phyloP scores from a whole-genome alignment of 192 early-diverging fungal genomes.

The Chytriomyces hyalinus region DNA sequence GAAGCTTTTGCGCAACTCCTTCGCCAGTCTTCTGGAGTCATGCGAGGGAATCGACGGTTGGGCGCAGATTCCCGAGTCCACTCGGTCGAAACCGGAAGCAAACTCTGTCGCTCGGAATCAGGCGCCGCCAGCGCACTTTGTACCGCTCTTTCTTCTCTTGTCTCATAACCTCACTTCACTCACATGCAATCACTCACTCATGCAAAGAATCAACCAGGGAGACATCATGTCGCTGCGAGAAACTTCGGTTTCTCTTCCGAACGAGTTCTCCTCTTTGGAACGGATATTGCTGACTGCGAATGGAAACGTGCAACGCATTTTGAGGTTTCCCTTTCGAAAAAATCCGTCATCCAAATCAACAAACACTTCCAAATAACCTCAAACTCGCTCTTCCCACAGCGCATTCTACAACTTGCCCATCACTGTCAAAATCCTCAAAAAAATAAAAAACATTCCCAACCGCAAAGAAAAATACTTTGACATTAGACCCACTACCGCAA shows the following conservation, averaged over 20 bases:
- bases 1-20: too few relatives aligned
- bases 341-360: neutral
- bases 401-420: slow-evolving; percentile 59
- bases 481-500: too few relatives aligned
- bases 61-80: neutral
- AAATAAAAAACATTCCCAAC: slow-evolving; percentile 22
- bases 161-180: neutral
- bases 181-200: too few relatives aligned
- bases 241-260: slow-evolving; percentile 37
- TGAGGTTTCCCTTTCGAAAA: slow-evolving; percentile 35
- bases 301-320: slow-evolving; percentile 60
- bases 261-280: slow-evolving; percentile 52
- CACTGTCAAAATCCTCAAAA: slow-evolving; percentile 52
- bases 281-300: slow-evolving; percentile 60
- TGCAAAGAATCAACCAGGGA: slow-evolving; percentile 28
- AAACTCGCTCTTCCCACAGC: slow-evolving; percentile 4
- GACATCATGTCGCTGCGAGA: slow-evolving; percentile 59
- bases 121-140: slow-evolving; percentile 18
- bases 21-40: neutral
- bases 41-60: neutral
- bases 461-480: neutral
- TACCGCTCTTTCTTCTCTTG: neutral
- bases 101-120: neutral
- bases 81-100: neutral
- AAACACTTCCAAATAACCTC: neutral